Conservation (phyloP, 108 stramenopile species). For the Phaeodactylum tricornutum region DNA sequence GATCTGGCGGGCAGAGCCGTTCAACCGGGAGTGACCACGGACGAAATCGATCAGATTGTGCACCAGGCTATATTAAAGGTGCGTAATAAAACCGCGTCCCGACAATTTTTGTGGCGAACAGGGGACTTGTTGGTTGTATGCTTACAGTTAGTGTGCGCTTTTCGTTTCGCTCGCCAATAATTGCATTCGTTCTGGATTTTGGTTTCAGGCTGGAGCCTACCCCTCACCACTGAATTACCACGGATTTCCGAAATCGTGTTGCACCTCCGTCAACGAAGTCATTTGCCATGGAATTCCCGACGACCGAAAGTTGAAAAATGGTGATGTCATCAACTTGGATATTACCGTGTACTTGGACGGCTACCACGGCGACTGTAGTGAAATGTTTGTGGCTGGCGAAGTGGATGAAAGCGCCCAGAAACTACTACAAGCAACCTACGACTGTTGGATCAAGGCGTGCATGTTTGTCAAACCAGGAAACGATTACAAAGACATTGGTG, state of each 20-base stretch:
- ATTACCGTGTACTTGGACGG: constrained; percentile 90
- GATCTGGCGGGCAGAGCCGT: constrained; percentile 86
- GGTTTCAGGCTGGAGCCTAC: constrained; percentile 60
- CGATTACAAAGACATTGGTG: constrained; percentile 92
- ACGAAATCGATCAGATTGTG: constrained; percentile 90
- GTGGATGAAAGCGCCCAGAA: constrained; percentile 36
- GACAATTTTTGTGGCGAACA: no score
- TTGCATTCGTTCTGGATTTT: no score
- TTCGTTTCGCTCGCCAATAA: no score
- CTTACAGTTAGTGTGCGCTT: no score
- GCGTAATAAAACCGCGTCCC: no score
- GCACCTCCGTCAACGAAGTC: constrained; percentile 97
- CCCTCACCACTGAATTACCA: constrained; percentile 96
- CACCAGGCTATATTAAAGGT: constrained; percentile 73
- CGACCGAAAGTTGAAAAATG: constrained; percentile 63
- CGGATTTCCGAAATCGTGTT: constrained; percentile 96
- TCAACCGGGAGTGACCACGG: constrained; percentile 74
- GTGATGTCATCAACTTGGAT: constrained; percentile 95
- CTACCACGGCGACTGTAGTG: constrained; percentile 95
- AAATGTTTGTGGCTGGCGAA: constrained; percentile 94
- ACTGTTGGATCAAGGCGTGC: constrained; percentile 74
- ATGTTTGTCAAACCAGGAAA: constrained; percentile 60
- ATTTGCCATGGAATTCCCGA: constrained; percentile 99
- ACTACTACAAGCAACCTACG: constrained; percentile 85
- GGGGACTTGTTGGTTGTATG: no score